A percentile compares a stretch with the other conserved stretches of the same genome.
Evolutionary conservation across 257 asterid genomes (phyloP).

Genomic region (Gardenia jasminoides): DNA sequence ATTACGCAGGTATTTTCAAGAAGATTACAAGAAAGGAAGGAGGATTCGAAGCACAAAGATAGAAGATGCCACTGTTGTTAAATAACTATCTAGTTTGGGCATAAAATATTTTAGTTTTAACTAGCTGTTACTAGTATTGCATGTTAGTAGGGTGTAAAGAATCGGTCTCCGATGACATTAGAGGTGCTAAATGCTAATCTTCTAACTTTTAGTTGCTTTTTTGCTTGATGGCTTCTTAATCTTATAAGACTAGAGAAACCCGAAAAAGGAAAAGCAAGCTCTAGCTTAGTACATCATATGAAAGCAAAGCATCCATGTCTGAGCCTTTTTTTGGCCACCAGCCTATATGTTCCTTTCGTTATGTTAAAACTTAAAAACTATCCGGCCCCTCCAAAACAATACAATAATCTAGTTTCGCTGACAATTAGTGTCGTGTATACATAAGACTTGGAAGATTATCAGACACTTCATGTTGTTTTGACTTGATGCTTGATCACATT

Average conservation of each 20-base stretch:
- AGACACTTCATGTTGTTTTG: too few relatives aligned
- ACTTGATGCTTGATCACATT: neutral
- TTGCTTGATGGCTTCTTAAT: conserved; percentile 11
- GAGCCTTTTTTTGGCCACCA: neutral
- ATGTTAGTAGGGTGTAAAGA: conserved; percentile 30
- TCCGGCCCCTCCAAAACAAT: neutral
- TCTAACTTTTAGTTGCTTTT: conserved; percentile 30
- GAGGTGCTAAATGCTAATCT: conserved; percentile 19
- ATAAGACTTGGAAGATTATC: too few relatives aligned
- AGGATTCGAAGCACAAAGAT: conserved; percentile 41
- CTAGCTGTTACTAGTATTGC: conserved; percentile 13
- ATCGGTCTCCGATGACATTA: conserved; percentile 28
- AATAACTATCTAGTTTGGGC: neutral
- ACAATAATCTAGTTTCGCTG: too few relatives aligned
- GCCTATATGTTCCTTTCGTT: neutral
- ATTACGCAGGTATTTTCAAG: conserved; percentile 38
- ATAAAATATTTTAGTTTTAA: neutral
- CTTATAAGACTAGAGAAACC: conserved; percentile 8
- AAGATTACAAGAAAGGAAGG: conserved; percentile 27
- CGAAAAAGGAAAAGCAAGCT: neutral
- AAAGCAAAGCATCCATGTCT: conserved; percentile 29
- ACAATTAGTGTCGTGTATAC: too few relatives aligned
- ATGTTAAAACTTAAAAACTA: too few relatives aligned
- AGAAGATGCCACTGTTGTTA: conserved; percentile 3
- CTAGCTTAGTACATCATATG: neutral